Evolutionary conservation across 1,139 yeast species (phyloP).

Genomic region (Pneumocystis jirovecii): DNA sequence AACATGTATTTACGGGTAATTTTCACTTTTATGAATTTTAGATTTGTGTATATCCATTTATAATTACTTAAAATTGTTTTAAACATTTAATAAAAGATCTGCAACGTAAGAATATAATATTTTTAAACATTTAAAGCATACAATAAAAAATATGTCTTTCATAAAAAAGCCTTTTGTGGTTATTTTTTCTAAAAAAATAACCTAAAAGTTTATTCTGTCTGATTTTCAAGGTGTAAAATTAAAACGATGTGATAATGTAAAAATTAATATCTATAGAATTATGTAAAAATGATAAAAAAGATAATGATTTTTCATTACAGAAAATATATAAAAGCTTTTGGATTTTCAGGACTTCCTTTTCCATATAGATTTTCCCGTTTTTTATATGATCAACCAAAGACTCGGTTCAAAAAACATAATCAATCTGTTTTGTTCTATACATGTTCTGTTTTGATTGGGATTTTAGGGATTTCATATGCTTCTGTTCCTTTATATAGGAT

Average conservation of each 20-base stretch:
- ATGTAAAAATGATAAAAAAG: not conserved
- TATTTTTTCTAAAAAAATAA: not conserved
- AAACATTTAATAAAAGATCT: not conserved
- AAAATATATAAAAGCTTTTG: not conserved
- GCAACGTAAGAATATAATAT: not conserved
- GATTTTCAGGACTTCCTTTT: not conserved
- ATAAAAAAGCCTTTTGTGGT: not conserved
- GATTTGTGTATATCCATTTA: not conserved
- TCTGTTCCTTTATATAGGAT: conserved; percentile 90
- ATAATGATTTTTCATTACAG: not conserved
- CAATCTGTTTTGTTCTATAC: conserved; percentile 13
- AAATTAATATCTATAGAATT: not conserved
- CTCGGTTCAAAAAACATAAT: conserved; percentile 3
- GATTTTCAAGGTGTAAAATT: not conserved
- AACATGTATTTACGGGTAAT: conserved; percentile 14
- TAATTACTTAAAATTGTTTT: not conserved
- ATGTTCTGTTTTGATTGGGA: conserved; percentile 40
- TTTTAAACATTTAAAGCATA: not conserved
- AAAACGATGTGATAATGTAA: not conserved
- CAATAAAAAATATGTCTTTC: not conserved
- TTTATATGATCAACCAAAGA: not conserved
- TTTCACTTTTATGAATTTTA: not conserved
- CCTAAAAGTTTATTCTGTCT: not conserved
- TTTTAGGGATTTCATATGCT: conserved; percentile 70
- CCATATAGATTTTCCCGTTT: not conserved